Base-by-base conservation (phyloP, 2,329 filamentous ascomycete genomes). In the Cytospora chrysosperma region DNA sequence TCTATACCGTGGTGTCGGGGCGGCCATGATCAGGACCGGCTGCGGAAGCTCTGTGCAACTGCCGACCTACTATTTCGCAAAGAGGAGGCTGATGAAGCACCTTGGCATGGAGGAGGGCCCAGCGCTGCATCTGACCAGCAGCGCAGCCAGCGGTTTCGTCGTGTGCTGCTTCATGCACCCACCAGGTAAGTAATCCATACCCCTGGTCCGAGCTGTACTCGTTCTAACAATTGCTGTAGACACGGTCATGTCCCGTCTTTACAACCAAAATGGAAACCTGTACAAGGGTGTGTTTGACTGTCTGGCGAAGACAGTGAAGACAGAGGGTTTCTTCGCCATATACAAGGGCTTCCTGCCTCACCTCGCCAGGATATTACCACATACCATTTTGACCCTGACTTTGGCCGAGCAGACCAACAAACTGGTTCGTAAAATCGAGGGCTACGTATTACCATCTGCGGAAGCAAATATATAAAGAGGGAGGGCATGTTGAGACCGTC, bases 291-390 rank as follows among this genome's bases (percentile, higher is more conserved):
- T 96, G 5, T 91, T 96, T 67, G 95, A 99, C 78, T 99, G 95
- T 75, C 78, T 98, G 65, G 86, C 85, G 74, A 93, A 97, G 79
- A 99, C 95, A 0, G 83, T 99, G 66, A 89, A 88, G 74, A 97
- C 92, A 0, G 95, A 99, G 75, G 95, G 95, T 26, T 71, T 97
- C 59, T 79, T 98, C 54, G 95, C 95, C 66, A 91, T 99, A 64
- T 99, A 99, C 82, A 99, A 99, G 82, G 95, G 95, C 64, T 97
- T 96, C 81, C 87, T 97, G 72, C 95, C 95, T 19, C 95, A 99
- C 79, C 80, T 99, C 69, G 93, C 95, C 34, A 84, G 95, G 71
- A 98, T 99, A 72, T 79, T 99, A 72, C 95, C 95, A 53, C 95
- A 99, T 76, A 99, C 95, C 47, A 93, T 98, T 74, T 78, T 98